Base-by-base conservation (phyloP, 805 yeast species). In the Lipomyces anomalus region DNA sequence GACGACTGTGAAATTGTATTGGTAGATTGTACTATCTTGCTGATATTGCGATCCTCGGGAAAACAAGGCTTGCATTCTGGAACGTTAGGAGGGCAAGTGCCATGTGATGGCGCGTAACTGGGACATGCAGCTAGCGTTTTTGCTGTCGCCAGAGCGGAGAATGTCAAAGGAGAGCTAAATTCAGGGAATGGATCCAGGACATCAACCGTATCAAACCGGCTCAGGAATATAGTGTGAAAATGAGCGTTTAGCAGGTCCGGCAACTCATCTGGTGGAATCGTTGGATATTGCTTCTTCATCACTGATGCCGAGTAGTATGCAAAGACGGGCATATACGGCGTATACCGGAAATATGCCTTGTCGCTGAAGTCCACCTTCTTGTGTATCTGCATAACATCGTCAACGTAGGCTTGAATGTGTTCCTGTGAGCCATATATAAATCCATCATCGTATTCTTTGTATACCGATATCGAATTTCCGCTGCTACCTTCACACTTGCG, bases 231-330 rank as follows among this genome's bases (percentile, higher is more conserved):
- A 21, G 55, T 53, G 35, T 59, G 63, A 41, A 60, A 44, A 35
- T 61, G 64, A 4, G 55, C 48, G 18, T 57, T 55, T 47, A 59
- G 57, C 7, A 60, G 47, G 6, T 44, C 56, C 4, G 62, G 61
- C n/a, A 57, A 41, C 13, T 47, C 44, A 22, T 26, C 35, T n/a
- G 33, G 37, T 17, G 42, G 48, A n/a, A 49, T 21, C 1, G 38
- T 39, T 13, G 43, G 47, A 30, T 42, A 42, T 9, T 48, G 39
- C 16, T n/a, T 37, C 4, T 26, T 23, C n/a, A 57, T 55, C 20
- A 46, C 53, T n/a, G 42, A 50, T 9, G 33, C 36, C 2, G 55
- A 23, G 41, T 61, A 61, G 29, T 52, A 35, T 9, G 61, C 64
- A 38, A 58, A 53, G 32, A 17, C 26, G 20, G 17, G 48, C 20